phyloP scores from a whole-genome alignment of 352 stramenopile species.

The Globisporangium lucens region DNA sequence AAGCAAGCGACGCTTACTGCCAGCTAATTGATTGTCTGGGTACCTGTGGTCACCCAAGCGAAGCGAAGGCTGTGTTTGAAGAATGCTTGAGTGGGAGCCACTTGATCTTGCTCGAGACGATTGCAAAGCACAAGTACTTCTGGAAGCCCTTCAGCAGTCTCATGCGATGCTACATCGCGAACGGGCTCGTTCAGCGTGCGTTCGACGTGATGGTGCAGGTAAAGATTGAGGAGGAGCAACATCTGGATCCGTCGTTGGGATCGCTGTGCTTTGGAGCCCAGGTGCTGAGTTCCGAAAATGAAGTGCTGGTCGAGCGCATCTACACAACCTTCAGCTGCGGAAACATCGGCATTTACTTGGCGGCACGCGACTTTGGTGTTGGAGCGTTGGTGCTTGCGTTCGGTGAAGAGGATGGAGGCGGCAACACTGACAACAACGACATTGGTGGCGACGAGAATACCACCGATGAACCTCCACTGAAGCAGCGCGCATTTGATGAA shows the following conservation, averaged over 20 bases:
- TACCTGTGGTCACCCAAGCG: slow-evolving; percentile 33
- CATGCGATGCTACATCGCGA: slow-evolving; percentile 34
- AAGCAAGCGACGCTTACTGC: slow-evolving; percentile 30
- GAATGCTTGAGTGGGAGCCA: slow-evolving; percentile 34
- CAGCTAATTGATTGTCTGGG: slow-evolving; percentile 37
- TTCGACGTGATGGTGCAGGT: slow-evolving; percentile 47
- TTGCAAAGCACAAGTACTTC: slow-evolving; percentile 25
- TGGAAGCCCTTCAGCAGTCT: slow-evolving; percentile 46
- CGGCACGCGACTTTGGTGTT: slow-evolving; percentile 15
- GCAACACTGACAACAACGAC: slow-evolving; percentile 7
- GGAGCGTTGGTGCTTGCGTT: slow-evolving; percentile 32
- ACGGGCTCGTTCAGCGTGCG: slow-evolving; percentile 42
- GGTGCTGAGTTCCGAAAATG: slow-evolving; percentile 26
- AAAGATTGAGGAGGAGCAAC: slow-evolving; percentile 38
- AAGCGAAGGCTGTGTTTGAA: slow-evolving; percentile 49
- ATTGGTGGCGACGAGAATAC: not conserved
- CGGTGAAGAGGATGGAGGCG: slow-evolving; percentile 2
- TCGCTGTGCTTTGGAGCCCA: slow-evolving; percentile 32
- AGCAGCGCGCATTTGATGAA: not conserved
- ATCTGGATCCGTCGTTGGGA: slow-evolving; percentile 29
- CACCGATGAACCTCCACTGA: not conserved
- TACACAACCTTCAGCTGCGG: slow-evolving; percentile 47
- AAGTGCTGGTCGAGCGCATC: slow-evolving; percentile 40
- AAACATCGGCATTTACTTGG: slow-evolving; percentile 38
- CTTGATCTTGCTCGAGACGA: slow-evolving; percentile 27